Percentiles rank a stretch among this genome's conserved stretches.
Evolutionary conservation across 371 early-diverging fungal species (phyloP).

Genomic region (Mortierella sp.): DNA sequence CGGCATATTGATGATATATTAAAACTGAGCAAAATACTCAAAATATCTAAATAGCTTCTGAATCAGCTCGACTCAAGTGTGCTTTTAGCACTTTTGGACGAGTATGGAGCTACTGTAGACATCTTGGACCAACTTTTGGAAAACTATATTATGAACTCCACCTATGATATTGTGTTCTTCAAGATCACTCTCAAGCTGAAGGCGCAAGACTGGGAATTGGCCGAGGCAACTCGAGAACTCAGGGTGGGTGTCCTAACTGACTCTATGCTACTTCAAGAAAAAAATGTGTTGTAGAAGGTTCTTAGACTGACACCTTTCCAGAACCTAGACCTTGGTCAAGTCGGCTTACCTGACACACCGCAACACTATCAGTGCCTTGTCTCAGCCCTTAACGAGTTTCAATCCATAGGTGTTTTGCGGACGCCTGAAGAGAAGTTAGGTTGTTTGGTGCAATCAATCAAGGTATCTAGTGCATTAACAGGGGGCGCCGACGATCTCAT

Average conservation of each 20-base stretch:
- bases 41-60: conserved; percentile 28
- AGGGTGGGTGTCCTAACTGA: conserved; percentile 22
- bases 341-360: conserved; percentile 58
- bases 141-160: conserved; percentile 67
- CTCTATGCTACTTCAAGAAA: not conserved
- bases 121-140: conserved; percentile 59
- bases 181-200: conserved; percentile 62
- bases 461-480: conserved; percentile 30
- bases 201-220: conserved; percentile 56
- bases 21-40: not conserved
- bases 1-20: not conserved
- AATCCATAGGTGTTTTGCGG: conserved; percentile 63
- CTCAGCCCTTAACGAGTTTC: conserved; percentile 61
- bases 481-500: conserved; percentile 63
- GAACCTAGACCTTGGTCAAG: conserved; percentile 65
- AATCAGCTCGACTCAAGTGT: conserved; percentile 31
- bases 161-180: conserved; percentile 71
- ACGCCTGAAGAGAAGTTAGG: conserved; percentile 68
- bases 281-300: not conserved
- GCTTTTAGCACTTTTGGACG: conserved; percentile 35
- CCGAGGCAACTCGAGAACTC: conserved; percentile 57
- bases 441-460: conserved; percentile 60
- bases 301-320: conserved; percentile 5
- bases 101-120: conserved; percentile 23
- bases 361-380: conserved; percentile 56